Evolutionary conservation across 176 grass and related monocot genomes (phyloP).

Genomic region (Juncus inflexus): DNA sequence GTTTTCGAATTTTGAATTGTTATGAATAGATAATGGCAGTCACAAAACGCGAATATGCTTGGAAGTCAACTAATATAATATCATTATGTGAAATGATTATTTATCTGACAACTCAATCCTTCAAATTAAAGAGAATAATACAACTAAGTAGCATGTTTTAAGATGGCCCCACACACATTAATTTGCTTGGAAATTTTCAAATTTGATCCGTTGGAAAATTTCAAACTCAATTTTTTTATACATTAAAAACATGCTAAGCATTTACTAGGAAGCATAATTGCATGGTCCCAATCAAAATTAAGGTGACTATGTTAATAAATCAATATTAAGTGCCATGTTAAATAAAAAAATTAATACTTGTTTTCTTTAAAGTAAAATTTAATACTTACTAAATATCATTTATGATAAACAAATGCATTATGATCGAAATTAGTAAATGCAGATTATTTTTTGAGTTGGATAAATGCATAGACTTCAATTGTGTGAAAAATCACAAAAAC

Average conservation of each 20-base stretch:
- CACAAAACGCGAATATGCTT: neutral
- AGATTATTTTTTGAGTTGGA: neutral
- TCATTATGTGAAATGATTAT: neutral
- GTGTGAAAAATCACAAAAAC: too few species aligned
- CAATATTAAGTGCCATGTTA: too few species aligned
- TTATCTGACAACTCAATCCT: constrained; percentile 13
- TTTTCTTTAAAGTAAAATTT: too few species aligned
- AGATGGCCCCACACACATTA: neutral
- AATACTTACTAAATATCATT: too few species aligned
- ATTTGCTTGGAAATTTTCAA: constrained; percentile 8
- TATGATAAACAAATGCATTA: too few species aligned
- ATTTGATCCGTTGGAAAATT: constrained; percentile 6
- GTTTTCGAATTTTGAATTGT: neutral
- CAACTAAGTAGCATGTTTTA: constrained; percentile 5
- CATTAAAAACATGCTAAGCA: neutral
- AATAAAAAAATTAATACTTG: too few species aligned
- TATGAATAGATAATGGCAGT: neutral
- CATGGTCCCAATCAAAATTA: too few species aligned
- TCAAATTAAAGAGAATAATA: neutral
- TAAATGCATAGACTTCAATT: constrained; percentile 12
- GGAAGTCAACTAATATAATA: neutral
- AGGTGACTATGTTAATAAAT: too few species aligned
- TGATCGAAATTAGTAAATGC: too few species aligned
- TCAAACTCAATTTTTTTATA: constrained; percentile 1
- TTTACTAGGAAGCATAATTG: too few species aligned